These are phyloP conservation scores for Tetrapyrgos nigripes DNA, from an alignment of 1,284 basidiomycete genomes.

Conservation along the genomic window DNA sequence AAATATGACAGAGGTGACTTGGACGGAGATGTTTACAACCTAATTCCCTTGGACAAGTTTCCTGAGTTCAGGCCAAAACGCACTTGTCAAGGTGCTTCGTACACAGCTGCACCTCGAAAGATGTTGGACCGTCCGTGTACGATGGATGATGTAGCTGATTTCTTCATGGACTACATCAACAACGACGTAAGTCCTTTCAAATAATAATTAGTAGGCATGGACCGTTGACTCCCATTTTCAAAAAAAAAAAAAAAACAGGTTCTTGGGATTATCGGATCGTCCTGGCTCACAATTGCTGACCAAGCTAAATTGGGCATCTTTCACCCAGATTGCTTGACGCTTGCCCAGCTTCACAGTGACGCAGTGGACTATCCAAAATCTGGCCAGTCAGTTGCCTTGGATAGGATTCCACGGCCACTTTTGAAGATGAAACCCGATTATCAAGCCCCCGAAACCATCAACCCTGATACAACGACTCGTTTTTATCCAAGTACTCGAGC, in stretches of 20 bases:
- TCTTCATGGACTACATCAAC: conserved; percentile 74
- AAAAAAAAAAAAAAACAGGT: too few species aligned
- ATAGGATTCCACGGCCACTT: conserved; percentile 9
- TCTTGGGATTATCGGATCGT: conserved; percentile 65
- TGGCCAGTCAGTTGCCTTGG: conserved; percentile 54
- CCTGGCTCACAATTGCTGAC: conserved; percentile 74
- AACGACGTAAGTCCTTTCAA: conserved; percentile 54
- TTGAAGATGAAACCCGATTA: conserved; percentile 54
- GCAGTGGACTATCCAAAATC: conserved; percentile 76
- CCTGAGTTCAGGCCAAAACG: conserved; percentile 41
- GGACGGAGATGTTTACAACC: conserved; percentile 65
- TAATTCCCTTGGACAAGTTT: conserved; percentile 51
- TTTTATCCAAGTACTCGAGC: conserved; percentile 59
- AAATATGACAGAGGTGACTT: conserved; percentile 34
- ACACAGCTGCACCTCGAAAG: conserved; percentile 54
- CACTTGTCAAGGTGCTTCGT: conserved; percentile 53
- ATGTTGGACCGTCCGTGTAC: conserved; percentile 59
- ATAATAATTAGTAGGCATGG: background rate
- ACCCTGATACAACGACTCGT: conserved; percentile 25
- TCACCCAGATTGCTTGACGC: conserved; percentile 62
- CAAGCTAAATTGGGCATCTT: conserved; percentile 58
- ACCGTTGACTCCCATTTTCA: background rate
- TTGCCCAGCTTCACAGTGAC: conserved; percentile 73
- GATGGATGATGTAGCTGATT: conserved; percentile 75
- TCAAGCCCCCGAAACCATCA: conserved; percentile 65